Base-by-base conservation (phyloP, 2,329 filamentous ascomycete species). In the Reticulascus tulasneorum region DNA sequence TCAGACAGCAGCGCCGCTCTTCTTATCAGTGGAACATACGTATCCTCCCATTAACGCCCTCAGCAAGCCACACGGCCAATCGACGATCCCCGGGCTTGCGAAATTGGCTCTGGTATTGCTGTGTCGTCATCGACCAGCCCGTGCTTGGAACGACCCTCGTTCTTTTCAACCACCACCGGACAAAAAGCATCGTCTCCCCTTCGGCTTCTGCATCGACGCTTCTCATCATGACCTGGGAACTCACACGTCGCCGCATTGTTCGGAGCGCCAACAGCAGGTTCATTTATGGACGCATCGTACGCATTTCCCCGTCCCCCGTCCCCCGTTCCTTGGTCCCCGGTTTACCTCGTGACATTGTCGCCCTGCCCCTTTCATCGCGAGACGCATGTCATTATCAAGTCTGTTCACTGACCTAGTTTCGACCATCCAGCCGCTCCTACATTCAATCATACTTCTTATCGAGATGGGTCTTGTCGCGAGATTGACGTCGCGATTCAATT, bases 391-490 rank as follows among this genome's bases (percentile, higher is more conserved):
- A n/a, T n/a, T n/a, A n/a, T n/a, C n/a, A n/a, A n/a, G n/a, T n/a
- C n/a, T n/a, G n/a, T n/a, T n/a, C n/a, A n/a, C n/a, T n/a, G n/a
- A n/a, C n/a, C n/a, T n/a, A n/a, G n/a, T 35, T 44, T 44, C n/a
- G n/a, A 23, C 38, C 35, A 7, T 31, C 11, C 49, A 97, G 93
- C 91, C 93, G 53, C 71, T 97, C 37, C 70, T 97, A 39, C 89
- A 97, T 68, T 73, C 81, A 41, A 71, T 94, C 54, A 77, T 96
- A 46, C 85, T 95, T 60, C 62, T 96, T 28, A 75, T 95, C 64
- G 85, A 98, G 66, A 86, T 97, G 80, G 81, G 80, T 40, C 81
- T 94, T 60, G 77, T 91, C 45, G 86, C 84, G 48, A 77, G 93
- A 47, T 69, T 98, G 37, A 82, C 83, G 29, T 77, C 86, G 52